Evolutionary conservation across 768 basidiomycete species (phyloP), one percentile per base, ranked within the genome.

Genomic region (Lactarius pseudohatsudake): DNA sequence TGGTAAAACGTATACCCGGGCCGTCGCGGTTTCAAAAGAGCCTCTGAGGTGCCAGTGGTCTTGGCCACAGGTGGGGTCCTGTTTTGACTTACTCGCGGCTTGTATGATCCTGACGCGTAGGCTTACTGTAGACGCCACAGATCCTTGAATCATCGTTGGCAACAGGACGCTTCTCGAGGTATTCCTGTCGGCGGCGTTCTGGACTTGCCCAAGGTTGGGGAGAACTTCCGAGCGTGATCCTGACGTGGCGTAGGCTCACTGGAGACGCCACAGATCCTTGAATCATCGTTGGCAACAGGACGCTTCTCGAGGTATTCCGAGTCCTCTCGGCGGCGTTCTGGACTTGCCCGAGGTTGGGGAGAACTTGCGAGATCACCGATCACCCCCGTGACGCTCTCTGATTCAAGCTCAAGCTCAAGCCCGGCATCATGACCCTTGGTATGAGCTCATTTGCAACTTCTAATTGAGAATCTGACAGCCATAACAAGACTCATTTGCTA

Each of bases 261-360:
- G 34, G 55, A 70, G 57, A 70, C 67, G 4, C 69, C 69, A 26
- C 68, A 69, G 61, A 70, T 69, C 32, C 68, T 70, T 3, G 69
- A 70, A 38, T 36, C 69, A 32, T 70, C 68, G 57, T 70, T 16
- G 69, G 69, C 5, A 65, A 69, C 2, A 61, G 57, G 61, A 55
- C 64, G 4, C 41, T 69, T 36, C 45, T 70, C 38, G 68, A 69
- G 18, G 62, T 5, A 65, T 70, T 45, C 64, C n/a, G n/a, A n/a
- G n/a, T n/a, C n/a, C 68, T 57, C 61, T 70, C 54, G 28, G 1
- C 28, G 28, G 28, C 28, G 40, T 68, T 22, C n/a, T 70, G 30
- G 68, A 69, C 61, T 50, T 70, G 36, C 69, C 69, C 11, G 68
- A 68, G 59, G 50, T 70, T 34, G 61, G 64, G 50, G 69, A 70